These are phyloP conservation scores for Adenanthera pavonina DNA, from an alignment of 306 rosid species.

Conservation along the genomic window DNA sequence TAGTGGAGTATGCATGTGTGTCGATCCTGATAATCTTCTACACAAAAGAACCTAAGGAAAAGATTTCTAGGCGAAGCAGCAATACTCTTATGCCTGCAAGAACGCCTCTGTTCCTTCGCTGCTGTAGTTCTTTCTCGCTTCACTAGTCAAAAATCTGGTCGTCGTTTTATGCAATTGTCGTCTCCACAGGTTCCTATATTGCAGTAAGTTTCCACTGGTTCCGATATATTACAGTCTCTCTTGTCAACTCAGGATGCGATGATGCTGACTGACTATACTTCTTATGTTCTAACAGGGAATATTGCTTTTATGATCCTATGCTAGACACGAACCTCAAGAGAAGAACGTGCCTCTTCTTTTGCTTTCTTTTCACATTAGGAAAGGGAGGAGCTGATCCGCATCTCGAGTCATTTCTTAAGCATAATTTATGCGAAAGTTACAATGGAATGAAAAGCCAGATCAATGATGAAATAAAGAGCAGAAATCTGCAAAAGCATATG, in stretches of 20 bases:
- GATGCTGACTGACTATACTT: too few relatives aligned
- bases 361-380: not conserved
- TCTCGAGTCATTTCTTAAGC: too few relatives aligned
- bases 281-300: not conserved
- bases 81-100: not conserved
- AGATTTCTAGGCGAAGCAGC: not conserved
- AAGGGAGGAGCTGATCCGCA: too few relatives aligned
- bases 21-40: not conserved
- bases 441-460: not conserved
- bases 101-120: not conserved
- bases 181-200: not conserved
- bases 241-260: too few relatives aligned
- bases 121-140: not conserved
- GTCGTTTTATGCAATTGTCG: not conserved
- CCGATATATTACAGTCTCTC: too few relatives aligned
- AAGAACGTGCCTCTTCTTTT: not conserved
- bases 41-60: not conserved
- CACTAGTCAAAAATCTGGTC: not conserved
- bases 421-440: too few relatives aligned
- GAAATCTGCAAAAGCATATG: not conserved
- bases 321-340: not conserved
- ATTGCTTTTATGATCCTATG: not conserved
- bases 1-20: slow-evolving; percentile 19
- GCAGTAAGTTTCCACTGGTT: slow-evolving; percentile 4
- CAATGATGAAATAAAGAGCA: not conserved